A percentile compares a stretch with the other conserved stretches of the same genome.
These are phyloP conservation scores for Aureobasidium zeae DNA, from an alignment of 2,329 filamentous ascomycete species.

Conservation along the genomic window DNA sequence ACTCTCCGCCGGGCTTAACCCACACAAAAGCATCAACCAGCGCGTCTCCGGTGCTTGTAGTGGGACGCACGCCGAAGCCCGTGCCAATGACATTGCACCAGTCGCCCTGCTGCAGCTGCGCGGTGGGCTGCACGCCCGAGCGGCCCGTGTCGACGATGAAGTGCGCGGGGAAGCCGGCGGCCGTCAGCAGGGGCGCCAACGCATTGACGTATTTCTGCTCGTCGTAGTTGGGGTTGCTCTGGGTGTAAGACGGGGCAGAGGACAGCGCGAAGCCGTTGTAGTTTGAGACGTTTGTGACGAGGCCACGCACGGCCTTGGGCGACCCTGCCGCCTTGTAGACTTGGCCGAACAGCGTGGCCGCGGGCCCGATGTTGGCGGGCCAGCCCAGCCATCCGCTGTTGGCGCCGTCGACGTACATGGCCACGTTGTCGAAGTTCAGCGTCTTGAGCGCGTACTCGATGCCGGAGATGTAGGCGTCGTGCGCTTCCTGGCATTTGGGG, in stretches of 20 bases:
- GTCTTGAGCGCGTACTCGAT: slow-evolving; percentile 47
- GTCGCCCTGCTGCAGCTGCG: slow-evolving; percentile 50
- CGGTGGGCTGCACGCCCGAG: slow-evolving; percentile 49
- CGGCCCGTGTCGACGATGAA: slow-evolving; percentile 51
- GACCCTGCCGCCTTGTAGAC: slow-evolving; percentile 41
- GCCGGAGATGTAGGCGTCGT: slow-evolving; percentile 46
- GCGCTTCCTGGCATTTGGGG: slow-evolving; percentile 45
- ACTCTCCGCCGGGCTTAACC: slow-evolving; percentile 57
- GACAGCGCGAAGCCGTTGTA: slow-evolving; percentile 47
- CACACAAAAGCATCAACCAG: slow-evolving; percentile 59
- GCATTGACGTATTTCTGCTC: slow-evolving; percentile 46
- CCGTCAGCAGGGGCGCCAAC: slow-evolving; percentile 40
- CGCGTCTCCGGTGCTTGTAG: slow-evolving; percentile 49
- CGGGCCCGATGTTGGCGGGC: slow-evolving; percentile 47
- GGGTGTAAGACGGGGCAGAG: slow-evolving; percentile 37
- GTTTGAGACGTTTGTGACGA: slow-evolving; percentile 50
- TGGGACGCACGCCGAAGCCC: slow-evolving; percentile 56
- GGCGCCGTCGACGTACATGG: slow-evolving; percentile 55
- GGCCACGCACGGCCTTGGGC: slow-evolving; percentile 42
- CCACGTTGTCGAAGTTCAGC: slow-evolving; percentile 52
- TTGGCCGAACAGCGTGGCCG: slow-evolving; percentile 39
- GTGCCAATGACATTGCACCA: slow-evolving; percentile 58
- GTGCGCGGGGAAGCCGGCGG: slow-evolving; percentile 43
- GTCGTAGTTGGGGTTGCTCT: slow-evolving; percentile 42
- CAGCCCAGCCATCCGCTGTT: slow-evolving; percentile 58